Evolutionary conservation across 202 grass and related monocot species (phyloP), one percentile per base, ranked within the genome.

Genomic region (Sporobolus alterniflorus): DNA sequence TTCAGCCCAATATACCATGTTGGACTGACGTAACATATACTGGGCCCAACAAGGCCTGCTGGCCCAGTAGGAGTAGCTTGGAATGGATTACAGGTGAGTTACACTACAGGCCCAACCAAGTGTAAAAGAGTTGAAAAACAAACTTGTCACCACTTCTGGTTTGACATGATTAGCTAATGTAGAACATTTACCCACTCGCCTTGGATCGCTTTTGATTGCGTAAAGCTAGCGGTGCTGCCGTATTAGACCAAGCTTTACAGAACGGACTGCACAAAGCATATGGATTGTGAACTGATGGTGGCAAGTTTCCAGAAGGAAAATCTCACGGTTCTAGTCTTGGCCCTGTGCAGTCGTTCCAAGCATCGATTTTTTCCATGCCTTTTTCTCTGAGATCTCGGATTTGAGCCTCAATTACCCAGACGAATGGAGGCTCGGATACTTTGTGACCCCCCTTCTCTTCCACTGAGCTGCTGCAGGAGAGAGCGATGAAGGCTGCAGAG

Each of bases 301-400:
- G 28, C 49, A 39, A 55, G 22, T 56, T 11, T 49, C n/a, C 71
- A 30, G 13, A 39, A 30, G 34, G 21, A 11, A 2, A 32, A 20
- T 70, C 24, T 70, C 67, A 30, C 30, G 25, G 16, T 70, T 28
- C 13, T 0, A 47, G 16, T 69, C 56, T 61, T 61, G 56, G 15
- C 42, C 15, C 29, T 48, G 42, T 18, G 67, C 42, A 48, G 42
- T 16, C 25, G 22, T 71, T 18, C 40, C 16, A 76, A 18, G 11
- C 71, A 40, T 16, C 20, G 74, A 33, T 16, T 50, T 65, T 33
- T 78, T 52, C 32, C 24, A 22, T 22, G 51, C 7, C 51, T 85
- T 81, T 50, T 79, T 80, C 64, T 94, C 86, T 44, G 92, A 89
- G 0, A 50, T 41, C 30, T 94, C 14, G 91, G 85, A 30, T 94